Evolutionary conservation across 352 stramenopile genomes (phyloP).

Genomic region (Globisporangium spinosum): DNA sequence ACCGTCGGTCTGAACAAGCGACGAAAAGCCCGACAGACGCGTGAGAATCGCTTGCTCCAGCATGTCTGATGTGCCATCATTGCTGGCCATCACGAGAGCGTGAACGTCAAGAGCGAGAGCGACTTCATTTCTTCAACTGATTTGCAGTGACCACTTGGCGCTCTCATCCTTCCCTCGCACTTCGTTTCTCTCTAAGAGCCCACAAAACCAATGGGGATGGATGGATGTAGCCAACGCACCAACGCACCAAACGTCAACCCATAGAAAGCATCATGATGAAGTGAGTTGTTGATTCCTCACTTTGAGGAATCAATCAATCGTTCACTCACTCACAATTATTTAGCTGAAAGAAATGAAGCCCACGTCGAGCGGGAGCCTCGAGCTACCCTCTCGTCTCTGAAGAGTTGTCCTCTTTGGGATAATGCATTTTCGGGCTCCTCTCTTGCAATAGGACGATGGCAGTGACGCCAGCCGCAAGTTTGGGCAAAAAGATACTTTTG

Average conservation of each 20-base stretch:
- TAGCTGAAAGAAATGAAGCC: no score
- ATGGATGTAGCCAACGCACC: no score
- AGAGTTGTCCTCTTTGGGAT: neutral
- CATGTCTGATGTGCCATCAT: conserved; percentile 5
- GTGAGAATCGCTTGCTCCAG: neutral
- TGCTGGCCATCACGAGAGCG: no score
- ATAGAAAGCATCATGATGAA: neutral
- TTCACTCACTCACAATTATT: no score
- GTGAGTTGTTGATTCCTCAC: no score
- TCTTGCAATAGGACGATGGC: neutral
- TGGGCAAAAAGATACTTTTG: neutral
- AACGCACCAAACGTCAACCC: neutral
- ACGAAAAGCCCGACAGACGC: neutral
- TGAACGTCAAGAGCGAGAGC: neutral
- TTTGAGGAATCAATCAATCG: no score
- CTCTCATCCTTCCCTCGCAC: neutral
- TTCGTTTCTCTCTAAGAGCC: neutral
- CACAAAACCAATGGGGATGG: no score
- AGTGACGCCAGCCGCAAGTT: neutral
- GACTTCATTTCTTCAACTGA: neutral
- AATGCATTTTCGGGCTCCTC: neutral
- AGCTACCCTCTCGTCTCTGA: neutral
- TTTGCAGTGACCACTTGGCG: neutral
- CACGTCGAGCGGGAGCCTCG: no score
- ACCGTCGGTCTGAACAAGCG: no score